Conservation (phyloP, 2,329 filamentous ascomycete species). For the Hymenoscyphus salicellus region DNA sequence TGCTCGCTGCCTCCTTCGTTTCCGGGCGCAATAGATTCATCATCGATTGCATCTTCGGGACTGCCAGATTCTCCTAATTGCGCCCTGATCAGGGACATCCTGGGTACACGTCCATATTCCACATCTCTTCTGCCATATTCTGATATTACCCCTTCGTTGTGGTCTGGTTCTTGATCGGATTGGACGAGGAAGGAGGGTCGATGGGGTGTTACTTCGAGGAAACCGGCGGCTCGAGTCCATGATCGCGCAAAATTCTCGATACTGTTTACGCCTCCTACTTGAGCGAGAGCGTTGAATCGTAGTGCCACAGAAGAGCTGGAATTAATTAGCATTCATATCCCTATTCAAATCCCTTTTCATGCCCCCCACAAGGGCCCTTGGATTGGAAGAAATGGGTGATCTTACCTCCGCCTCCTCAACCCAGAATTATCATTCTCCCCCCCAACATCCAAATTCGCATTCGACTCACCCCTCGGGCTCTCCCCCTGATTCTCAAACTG, state of each 20-base stretch:
- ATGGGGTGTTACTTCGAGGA: conserved; percentile 81
- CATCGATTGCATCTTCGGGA: conserved; percentile 32
- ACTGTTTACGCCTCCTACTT: conserved; percentile 88
- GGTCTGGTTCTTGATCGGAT: conserved; percentile 47
- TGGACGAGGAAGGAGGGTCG: conserved; percentile 71
- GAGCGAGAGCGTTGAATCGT: conserved; percentile 55
- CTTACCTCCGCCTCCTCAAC: conserved; percentile 33
- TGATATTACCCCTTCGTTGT: conserved; percentile 21
- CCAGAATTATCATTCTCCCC: conserved; percentile 19
- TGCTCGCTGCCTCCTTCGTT: conserved; percentile 16
- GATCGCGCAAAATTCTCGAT: conserved; percentile 90
- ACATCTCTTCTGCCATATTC: conserved; percentile 30
- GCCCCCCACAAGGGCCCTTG: neutral
- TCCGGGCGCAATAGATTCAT: conserved; percentile 19
- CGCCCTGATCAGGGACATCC: conserved; percentile 46
- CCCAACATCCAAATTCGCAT: conserved; percentile 28
- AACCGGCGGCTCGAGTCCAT: conserved; percentile 86
- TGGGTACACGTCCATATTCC: conserved; percentile 26
- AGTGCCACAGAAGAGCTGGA: conserved; percentile 57
- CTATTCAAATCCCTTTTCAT: neutral
- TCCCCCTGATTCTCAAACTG: conserved; percentile 26
- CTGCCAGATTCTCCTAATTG: conserved; percentile 46
- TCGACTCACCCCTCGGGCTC: conserved; percentile 29
- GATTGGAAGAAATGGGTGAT: conserved; percentile 1
- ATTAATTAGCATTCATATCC: conserved; percentile 14